Base-by-base conservation (phyloP, 352 stramenopile species). In the Phytopythium oedochilum region DNA sequence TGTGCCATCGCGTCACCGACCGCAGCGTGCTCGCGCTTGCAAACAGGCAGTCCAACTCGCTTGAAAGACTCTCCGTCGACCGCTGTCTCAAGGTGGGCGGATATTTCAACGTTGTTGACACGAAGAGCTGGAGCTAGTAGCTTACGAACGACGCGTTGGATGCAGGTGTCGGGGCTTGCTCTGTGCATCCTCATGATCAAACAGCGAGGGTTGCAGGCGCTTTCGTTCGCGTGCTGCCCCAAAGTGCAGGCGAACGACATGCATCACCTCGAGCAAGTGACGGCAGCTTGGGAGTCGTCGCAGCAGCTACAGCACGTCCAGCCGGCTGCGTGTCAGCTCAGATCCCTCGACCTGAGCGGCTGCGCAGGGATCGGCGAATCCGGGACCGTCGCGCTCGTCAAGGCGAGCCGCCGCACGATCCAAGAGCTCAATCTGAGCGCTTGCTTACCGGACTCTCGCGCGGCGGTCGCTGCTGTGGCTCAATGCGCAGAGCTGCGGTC, bases 1-100 rank as follows among this genome's bases (percentile, higher is more conserved):
- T 86, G 71, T 94, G 88, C 46, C 83, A 90, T 46, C 68, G 78
- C 1, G 58, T 96, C 48, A 92, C 88, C 5, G 81, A 96, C 49
- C 63, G 63, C 28, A 78, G 83, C 14, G 64, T 90, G 1, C 62
- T 83, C 8, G 76, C 71, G 1, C 28, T 92, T n/a, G 75, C 67
- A 11, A 53, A 83, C 25, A 73, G 74, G 15, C 23, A 60, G 1
- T 66, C 53, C 22, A 60, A 73, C 50, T 78, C 71, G 9, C 53
- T 92, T 1, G 32, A 60, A 2, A 38, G 54, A 0, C 32, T 92
- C 29, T 50, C 76, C 1, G 52, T 89, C 2, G 73, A 91, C 47
- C 82, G 77, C 14, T 93, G 83, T 20, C 47, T 90, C 17, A 84
- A 88, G 61, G 77, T 89, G 50, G 20, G 53, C 47, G n/a, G 5